phyloP scores from a whole-genome alignment of 2,329 filamentous ascomycete species.

The Paecilomyces fulvus region DNA sequence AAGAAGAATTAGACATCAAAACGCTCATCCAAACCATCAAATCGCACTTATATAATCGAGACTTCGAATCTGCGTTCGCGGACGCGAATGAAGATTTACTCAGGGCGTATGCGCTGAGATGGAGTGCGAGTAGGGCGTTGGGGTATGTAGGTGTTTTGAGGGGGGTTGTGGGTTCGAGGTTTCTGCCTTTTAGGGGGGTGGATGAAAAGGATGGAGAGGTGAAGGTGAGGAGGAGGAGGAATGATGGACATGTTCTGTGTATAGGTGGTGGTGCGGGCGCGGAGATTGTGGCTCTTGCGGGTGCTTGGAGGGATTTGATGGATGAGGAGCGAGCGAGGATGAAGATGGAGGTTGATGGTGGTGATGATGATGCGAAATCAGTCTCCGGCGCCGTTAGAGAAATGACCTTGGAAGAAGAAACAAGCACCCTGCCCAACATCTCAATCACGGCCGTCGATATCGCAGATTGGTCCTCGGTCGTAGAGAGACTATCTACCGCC shows the following conservation, averaged over 20 bases:
- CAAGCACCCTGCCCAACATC: conserved; percentile 11
- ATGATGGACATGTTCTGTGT: conserved; percentile 41
- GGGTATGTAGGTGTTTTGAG: conserved; percentile 63
- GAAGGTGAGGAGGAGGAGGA: neutral
- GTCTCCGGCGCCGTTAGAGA: conserved; percentile 8
- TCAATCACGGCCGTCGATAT: conserved; percentile 66
- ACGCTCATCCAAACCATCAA: conserved; percentile 72
- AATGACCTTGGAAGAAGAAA: conserved; percentile 10
- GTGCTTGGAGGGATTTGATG: conserved; percentile 37
- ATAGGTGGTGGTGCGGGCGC: conserved; percentile 59
- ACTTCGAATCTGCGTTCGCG: conserved; percentile 71
- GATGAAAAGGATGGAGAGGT: neutral
- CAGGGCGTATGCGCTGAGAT: conserved; percentile 76
- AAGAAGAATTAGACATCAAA: conserved; percentile 27
- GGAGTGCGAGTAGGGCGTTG: conserved; percentile 79
- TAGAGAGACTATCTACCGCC: conserved; percentile 48
- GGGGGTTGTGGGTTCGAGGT: conserved; percentile 19
- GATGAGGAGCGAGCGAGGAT: conserved; percentile 8
- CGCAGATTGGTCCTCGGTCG: conserved; percentile 64
- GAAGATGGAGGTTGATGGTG: neutral
- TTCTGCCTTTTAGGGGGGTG: conserved; percentile 5
- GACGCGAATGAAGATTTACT: conserved; percentile 57
- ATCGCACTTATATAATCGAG: conserved; percentile 71
- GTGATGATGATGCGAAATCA: neutral
- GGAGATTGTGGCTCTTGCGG: conserved; percentile 57